Evolutionary conservation across 352 stramenopile genomes (phyloP).

Genomic region (Aphanomyces invadans): DNA sequence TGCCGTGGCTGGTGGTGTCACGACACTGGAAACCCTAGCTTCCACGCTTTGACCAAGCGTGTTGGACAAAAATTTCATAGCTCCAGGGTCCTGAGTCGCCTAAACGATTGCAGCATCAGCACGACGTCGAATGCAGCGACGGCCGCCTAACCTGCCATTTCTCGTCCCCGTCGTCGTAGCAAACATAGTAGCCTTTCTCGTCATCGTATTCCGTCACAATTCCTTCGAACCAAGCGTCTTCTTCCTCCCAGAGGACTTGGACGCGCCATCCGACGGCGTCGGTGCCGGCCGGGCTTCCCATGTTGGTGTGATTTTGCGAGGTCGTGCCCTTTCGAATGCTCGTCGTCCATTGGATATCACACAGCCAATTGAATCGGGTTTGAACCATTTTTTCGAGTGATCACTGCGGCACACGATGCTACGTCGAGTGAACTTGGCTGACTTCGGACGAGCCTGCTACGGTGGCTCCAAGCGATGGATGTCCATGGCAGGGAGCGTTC

Average conservation of each 20-base stretch:
- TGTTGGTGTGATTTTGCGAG: not conserved
- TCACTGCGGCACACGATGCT: not conserved
- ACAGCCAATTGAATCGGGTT: not conserved
- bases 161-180: constrained; percentile 79
- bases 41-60: not conserved
- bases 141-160: constrained; percentile 69
- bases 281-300: not conserved
- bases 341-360: not conserved
- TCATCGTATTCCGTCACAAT: constrained; percentile 37
- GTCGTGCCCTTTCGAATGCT: not conserved
- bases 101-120: no score
- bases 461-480: not conserved
- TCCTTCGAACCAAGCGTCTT: constrained; percentile 64
- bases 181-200: constrained; percentile 48
- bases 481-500: constrained; percentile 5
- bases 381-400: not conserved
- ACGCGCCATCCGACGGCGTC: constrained; percentile 42
- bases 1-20: not conserved
- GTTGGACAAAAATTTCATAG: constrained; percentile 6
- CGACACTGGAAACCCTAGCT: not conserved
- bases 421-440: not conserved
- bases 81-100: not conserved
- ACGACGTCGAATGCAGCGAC: no score
- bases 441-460: not conserved
- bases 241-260: constrained; percentile 62